These are phyloP conservation scores for Cutaneotrichosporon curvatum DNA, from an alignment of 1,284 basidiomycete species.

Conservation along the genomic window DNA sequence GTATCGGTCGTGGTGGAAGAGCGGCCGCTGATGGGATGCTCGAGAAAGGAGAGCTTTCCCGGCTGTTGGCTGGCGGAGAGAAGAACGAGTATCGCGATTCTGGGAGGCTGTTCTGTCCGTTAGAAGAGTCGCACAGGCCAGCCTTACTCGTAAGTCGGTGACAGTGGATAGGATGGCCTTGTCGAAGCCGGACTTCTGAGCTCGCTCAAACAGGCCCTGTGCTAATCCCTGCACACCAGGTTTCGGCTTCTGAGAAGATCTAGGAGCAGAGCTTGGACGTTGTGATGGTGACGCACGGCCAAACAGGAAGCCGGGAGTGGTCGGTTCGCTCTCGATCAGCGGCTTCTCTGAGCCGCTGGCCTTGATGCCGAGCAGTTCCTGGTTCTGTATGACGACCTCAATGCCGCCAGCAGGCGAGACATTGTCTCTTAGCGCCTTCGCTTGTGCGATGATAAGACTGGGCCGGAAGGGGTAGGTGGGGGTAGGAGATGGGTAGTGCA, in stretches of 20 bases:
- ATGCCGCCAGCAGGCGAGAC: constrained; percentile 65
- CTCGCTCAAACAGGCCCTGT: constrained; percentile 42
- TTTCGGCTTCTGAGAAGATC: not conserved
- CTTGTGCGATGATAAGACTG: constrained; percentile 70
- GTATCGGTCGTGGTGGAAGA: constrained; percentile 18
- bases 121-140: not conserved
- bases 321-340: not conserved
- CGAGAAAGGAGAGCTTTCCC: constrained; percentile 25
- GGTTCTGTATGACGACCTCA: constrained; percentile 70
- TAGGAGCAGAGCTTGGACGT: constrained; percentile 1
- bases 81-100: constrained; percentile 52
- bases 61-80: constrained; percentile 21
- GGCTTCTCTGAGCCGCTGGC: constrained; percentile 20
- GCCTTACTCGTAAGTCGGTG: constrained; percentile 38
- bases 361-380: constrained; percentile 63
- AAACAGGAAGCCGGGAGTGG: constrained; percentile 2
- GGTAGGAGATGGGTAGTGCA: constrained; percentile 64
- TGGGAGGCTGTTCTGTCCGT: constrained; percentile 65
- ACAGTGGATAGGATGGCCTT: constrained; percentile 44
- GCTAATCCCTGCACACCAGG: constrained; percentile 37
- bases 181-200: constrained; percentile 45
- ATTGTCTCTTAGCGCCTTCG: constrained; percentile 65
- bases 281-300: constrained; percentile 4
- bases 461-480: constrained; percentile 46
- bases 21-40: constrained; percentile 26